Base-by-base conservation (phyloP, 2,329 filamentous ascomycete species). In the Neodidymelliopsis sp. region DNA sequence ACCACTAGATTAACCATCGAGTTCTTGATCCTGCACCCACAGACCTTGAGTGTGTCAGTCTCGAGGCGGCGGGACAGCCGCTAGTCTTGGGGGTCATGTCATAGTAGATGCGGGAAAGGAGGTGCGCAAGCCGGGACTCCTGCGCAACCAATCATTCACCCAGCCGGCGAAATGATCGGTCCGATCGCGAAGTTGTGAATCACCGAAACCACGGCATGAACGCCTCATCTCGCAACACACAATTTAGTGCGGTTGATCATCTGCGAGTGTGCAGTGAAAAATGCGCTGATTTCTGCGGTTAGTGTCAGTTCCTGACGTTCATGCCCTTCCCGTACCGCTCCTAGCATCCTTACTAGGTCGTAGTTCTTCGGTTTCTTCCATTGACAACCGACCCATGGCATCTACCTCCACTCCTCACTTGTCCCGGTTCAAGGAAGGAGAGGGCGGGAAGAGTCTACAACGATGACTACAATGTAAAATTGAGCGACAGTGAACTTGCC, bases 101-200 rank as follows among this genome's bases (percentile, higher is more conserved):
- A n/a, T n/a, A n/a, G n/a, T n/a, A n/a, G n/a, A 15, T 13, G 28
- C 27, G 28, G 37, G 38, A 33, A 7, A 20, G 15, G 38, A 13
- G 38, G n/a, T 10, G 20, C 28, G 27, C 28, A 28, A 41, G 38
- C 38, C 38, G 38, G 11, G 22, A n/a, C n/a, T 8, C 16, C 3
- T 16, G 22, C 18, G n/a, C 13, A n/a, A 36, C 41, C 41, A 44
- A 44, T 44, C 16, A 25, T 29, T 44, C 33, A 23, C 38, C 24
- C 18, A 23, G 1, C 10, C 41, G 41, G 41, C 31, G 16, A 29
- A 23, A 23, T 24, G n/a, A 30, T 44, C 41, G 41, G 41, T 12
- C 41, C 41, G 31, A 36, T 24, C 30, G 2, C 10, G 5, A 6
- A 2, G 9, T 18, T n/a, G n/a, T 30, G 19, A 24, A 36, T 44